Base-by-base conservation (phyloP, 495 filamentous ascomycete genomes). In the Cudoniella acicularis region DNA sequence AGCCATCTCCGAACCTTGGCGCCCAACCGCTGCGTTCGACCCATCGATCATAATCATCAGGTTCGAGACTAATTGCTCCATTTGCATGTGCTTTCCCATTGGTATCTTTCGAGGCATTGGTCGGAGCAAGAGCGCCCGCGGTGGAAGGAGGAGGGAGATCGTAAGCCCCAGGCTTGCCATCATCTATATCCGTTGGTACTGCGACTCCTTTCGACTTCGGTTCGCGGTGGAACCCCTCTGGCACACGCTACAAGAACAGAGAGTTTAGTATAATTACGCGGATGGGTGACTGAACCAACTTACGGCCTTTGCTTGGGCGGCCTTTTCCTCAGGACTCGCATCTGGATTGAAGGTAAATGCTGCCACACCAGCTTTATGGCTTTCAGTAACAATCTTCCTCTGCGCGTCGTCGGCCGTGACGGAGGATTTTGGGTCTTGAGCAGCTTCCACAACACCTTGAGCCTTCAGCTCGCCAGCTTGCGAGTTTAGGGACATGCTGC, bases 271-370 rank as follows among this genome's bases (percentile, higher is more conserved):
- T 24, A 26, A 41, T 11, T 16, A 1, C 9, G 1, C n/a, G n/a
- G 10, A 51, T 27, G 25, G 26, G 27, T n/a, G n/a, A 52, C 4
- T 27, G 17, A 21, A 40, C 17, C 30, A 42, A 82, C 87, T 55
- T 82, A 97, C 94, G 62, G 86, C 82, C 80, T 80, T 79, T 3
- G 87, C 86, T 60, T 88, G 87, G 22, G 87, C 87, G 49, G 82
- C 85, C 76, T 98, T 98, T 67, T 92, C 81, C 71, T 91, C 90
- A 0, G 89, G 81, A 18, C 81, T 85, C 23, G 92, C 92, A 77
- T 96, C 69, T 1, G 94, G 91, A 69, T 98, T 80, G 74, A 97
- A 98, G 65, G 87, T 83, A 70, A 87, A 91, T 52, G 90, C 93
- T 9, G 84, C 77, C 2, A 84, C 80, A 20, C 94, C 94, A 16